phyloP scores from a whole-genome alignment of 1,284 basidiomycete species.

The Trametes versicolor region DNA sequence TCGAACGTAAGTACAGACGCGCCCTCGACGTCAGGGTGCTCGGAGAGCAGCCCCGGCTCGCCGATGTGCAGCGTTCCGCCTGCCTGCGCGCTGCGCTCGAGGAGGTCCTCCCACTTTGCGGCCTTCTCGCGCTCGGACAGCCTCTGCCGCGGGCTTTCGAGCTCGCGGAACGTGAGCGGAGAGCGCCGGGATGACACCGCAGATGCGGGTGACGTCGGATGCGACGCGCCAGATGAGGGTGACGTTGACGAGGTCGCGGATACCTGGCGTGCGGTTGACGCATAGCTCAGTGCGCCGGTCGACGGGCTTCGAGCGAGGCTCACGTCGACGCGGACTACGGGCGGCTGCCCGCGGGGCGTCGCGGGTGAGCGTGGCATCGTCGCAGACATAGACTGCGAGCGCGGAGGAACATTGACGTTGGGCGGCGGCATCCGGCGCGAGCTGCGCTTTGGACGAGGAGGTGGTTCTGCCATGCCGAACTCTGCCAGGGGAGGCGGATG shows the following conservation, averaged over 20 bases:
- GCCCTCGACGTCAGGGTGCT: constrained; percentile 38
- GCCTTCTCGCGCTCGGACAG: constrained; percentile 75
- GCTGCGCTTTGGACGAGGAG: constrained; percentile 43
- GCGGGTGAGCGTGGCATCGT: constrained; percentile 32
- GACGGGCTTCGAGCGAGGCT: constrained; percentile 36
- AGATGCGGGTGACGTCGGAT: constrained; percentile 34
- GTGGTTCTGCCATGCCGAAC: constrained; percentile 40
- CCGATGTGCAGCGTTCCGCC: constrained; percentile 75
- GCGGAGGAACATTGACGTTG: constrained; percentile 34
- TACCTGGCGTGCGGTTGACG: constrained; percentile 41
- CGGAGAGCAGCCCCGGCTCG: constrained; percentile 53
- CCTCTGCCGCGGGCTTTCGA: constrained; percentile 47
- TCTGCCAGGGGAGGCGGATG: constrained; percentile 38
- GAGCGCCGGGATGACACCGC: constrained; percentile 39
- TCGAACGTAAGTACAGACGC: constrained; percentile 2
- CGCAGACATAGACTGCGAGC: constrained; percentile 34
- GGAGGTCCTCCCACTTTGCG: constrained; percentile 72
- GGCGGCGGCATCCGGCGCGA: constrained; percentile 37
- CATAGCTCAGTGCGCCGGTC: constrained; percentile 43
- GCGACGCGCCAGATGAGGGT: constrained; percentile 31
- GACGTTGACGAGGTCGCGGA: constrained; percentile 29
- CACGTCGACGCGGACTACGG: constrained; percentile 34
- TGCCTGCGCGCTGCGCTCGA: constrained; percentile 68
- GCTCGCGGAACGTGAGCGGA: constrained; percentile 60
- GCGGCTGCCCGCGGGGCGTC: constrained; percentile 40